Base-by-base conservation (phyloP, 139 green algal genomes). In the Coelastrella sp. region DNA sequence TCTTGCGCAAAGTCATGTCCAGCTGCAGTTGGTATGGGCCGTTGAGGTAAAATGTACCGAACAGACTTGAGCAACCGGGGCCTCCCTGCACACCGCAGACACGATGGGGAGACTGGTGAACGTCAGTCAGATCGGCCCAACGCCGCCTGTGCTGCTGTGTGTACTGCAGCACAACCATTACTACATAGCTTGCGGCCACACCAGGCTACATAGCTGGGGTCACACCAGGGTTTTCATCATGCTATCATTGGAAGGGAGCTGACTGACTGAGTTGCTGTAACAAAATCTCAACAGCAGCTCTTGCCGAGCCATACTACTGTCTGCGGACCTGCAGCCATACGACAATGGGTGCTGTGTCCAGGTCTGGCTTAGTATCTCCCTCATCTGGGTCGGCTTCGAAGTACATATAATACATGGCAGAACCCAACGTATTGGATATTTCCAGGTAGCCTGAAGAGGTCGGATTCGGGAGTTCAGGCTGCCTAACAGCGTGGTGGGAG, bases 41-140 rank as follows among this genome's bases (percentile, higher is more conserved):
- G 45, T 93, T 91, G 73, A 93, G 89, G 84, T 93, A 93, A 15
- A 91, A 73, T 3, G 38, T 8, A 17, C 89, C 90, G 83, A 93
- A 93, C 37, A 93, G 80, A 59, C 76, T 89, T 6, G 83, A 89
- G 81, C 90, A 93, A 13, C 90, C 90, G 25, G 90, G 90, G 1
- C 90, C 90, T 2, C 90, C 90, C 84, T 91, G 88, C 53, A 27
- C 21, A 5, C 17, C 2, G 30, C 3, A 64, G 3, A n/a, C n/a
- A n/a, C n/a, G n/a, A n/a, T n/a, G n/a, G n/a, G n/a, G n/a, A n/a
- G n/a, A n/a, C n/a, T n/a, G n/a, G n/a, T n/a, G n/a, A n/a, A n/a
- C n/a, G n/a, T n/a, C n/a, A n/a, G n/a, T n/a, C n/a, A n/a, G n/a
- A n/a, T n/a, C n/a, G n/a, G n/a, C n/a, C n/a, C n/a, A n/a, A n/a